Conservation (phyloP, 2,329 filamentous ascomycete genomes). For the Lasiodiplodia sp. region DNA sequence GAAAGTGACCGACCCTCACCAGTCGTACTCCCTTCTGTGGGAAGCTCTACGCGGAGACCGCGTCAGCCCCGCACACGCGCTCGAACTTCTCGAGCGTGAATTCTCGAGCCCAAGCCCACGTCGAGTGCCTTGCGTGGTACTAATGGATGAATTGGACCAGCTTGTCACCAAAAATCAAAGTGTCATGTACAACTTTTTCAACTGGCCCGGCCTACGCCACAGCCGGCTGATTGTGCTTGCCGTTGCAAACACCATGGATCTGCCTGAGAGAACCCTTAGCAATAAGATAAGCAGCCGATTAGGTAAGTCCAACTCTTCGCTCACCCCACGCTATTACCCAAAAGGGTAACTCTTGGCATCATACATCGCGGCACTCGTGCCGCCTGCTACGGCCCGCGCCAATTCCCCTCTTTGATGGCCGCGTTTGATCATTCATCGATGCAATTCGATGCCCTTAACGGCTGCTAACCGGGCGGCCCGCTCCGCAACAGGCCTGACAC, state of each 20-base stretch:
- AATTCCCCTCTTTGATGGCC: not conserved
- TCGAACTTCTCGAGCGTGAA: conserved; percentile 89
- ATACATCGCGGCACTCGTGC: not conserved
- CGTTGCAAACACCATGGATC: conserved; percentile 98
- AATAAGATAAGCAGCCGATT: conserved; percentile 95
- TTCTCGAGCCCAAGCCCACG: conserved; percentile 91
- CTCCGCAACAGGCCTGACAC: conserved; percentile 68
- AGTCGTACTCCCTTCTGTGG: conserved; percentile 95
- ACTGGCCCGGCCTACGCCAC: conserved; percentile 93
- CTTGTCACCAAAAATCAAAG: conserved; percentile 97
- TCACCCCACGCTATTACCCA: conserved; percentile 26
- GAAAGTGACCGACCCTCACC: conserved; percentile 98
- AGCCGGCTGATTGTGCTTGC: conserved; percentile 94
- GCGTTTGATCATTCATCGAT: not conserved
- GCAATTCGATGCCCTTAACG: not conserved
- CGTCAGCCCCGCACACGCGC: conserved; percentile 87
- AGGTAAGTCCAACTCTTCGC: conserved; percentile 44
- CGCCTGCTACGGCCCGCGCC: not conserved
- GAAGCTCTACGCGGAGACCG: conserved; percentile 93
- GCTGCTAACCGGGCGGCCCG: not conserved
- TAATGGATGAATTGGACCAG: conserved; percentile 99
- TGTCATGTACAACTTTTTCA: conserved; percentile 99
- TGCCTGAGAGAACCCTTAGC: conserved; percentile 92
- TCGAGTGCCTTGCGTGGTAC: conserved; percentile 90
- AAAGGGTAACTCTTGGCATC: conserved; percentile 16